phyloP scores from a whole-genome alignment of 2,329 filamentous ascomycete genomes.

The Diaporthe ilicicola region DNA sequence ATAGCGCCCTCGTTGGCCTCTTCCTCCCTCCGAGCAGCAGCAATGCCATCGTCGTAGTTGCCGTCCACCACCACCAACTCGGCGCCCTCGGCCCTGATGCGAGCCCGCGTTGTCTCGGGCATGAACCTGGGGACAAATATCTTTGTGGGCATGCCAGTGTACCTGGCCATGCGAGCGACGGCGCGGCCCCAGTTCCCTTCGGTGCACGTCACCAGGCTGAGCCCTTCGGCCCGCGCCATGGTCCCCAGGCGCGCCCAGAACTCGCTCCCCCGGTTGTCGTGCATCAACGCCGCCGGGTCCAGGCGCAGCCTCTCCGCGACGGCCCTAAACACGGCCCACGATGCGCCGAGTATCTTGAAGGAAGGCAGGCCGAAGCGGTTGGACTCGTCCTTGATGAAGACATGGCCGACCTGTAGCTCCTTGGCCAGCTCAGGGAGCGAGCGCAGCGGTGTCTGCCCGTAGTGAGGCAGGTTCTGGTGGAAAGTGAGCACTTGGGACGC shows the following conservation, averaged over 20 bases:
- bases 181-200: slow-evolving; percentile 83
- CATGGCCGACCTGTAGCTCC: slow-evolving; percentile 62
- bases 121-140: slow-evolving; percentile 73
- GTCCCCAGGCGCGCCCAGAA: slow-evolving; percentile 2
- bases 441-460: slow-evolving; percentile 61
- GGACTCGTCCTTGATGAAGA: slow-evolving; percentile 78
- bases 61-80: slow-evolving; percentile 62
- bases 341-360: slow-evolving; percentile 84
- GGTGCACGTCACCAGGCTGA: slow-evolving; percentile 69
- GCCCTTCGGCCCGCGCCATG: slow-evolving; percentile 20
- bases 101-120: slow-evolving; percentile 57
- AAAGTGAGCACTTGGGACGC: slow-evolving; percentile 49
- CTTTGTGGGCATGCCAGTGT: slow-evolving; percentile 61
- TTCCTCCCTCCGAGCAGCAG: slow-evolving; percentile 54
- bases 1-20: slow-evolving; percentile 52
- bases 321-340: slow-evolving; percentile 73
- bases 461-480: slow-evolving; percentile 66
- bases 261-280: neutral
- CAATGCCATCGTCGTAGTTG: slow-evolving; percentile 71
- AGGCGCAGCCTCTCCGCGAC: slow-evolving; percentile 56
- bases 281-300: neutral
- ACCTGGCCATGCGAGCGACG: slow-evolving; percentile 71
- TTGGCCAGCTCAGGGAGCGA: slow-evolving; percentile 61
- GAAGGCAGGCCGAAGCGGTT: slow-evolving; percentile 73
- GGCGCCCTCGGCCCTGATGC: slow-evolving; percentile 71